These are phyloP conservation scores for Fraxinus sp. DNA, from an alignment of 305 asterid species.

Conservation along the genomic window DNA sequence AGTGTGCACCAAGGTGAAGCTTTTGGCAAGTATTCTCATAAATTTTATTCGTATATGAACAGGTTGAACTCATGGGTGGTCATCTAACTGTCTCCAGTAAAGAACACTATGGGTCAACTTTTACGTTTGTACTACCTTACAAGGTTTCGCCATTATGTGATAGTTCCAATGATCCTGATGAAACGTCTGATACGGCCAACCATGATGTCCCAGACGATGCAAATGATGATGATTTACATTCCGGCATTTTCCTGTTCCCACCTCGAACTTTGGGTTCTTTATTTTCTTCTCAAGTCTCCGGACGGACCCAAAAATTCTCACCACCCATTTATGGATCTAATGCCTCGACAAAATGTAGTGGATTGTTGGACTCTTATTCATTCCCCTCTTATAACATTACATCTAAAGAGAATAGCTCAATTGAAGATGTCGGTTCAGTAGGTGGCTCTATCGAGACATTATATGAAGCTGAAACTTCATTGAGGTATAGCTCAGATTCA, in stretches of 20 bases:
- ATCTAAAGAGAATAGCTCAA: conserved; percentile 38
- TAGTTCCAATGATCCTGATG: conserved; percentile 72
- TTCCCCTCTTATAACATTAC: conserved; percentile 41
- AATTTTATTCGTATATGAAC: conserved; percentile 16
- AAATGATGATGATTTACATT: conserved; percentile 57
- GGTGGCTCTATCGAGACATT: conserved; percentile 31
- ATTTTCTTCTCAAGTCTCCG: conserved; percentile 47
- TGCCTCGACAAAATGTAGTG: conserved; percentile 25
- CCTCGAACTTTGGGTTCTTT: conserved; percentile 76
- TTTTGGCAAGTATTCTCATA: neutral
- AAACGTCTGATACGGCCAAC: conserved; percentile 51
- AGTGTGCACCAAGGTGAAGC: neutral
- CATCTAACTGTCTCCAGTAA: conserved; percentile 68
- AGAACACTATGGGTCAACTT: conserved; percentile 76
- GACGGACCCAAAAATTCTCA: conserved; percentile 41
- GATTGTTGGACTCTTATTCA: conserved; percentile 38
- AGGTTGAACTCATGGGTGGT: conserved; percentile 99
- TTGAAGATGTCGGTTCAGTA: conserved; percentile 42
- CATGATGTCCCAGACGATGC: conserved; percentile 45
- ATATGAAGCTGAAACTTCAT: conserved; percentile 27
- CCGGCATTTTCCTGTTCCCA: conserved; percentile 66
- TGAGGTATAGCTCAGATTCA: conserved; percentile 16
- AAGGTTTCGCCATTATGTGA: conserved; percentile 61
- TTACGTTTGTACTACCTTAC: conserved; percentile 76
- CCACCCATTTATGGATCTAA: conserved; percentile 36